These are phyloP conservation scores for Coniella lustricola DNA, from an alignment of 2,329 filamentous ascomycete species.

Conservation along the genomic window DNA sequence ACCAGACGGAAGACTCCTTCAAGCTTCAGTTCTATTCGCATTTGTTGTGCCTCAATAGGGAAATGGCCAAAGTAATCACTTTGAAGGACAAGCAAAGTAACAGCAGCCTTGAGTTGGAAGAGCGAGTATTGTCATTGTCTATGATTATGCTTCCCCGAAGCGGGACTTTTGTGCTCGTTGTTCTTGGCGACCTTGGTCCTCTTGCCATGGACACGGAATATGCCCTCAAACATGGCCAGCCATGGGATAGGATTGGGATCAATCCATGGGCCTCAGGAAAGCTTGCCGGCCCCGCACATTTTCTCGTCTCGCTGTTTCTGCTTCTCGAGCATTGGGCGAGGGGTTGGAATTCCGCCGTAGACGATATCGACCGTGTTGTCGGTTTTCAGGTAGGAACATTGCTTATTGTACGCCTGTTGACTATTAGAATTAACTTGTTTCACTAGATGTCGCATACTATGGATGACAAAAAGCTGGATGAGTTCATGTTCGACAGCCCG, in stretches of 20 bases:
- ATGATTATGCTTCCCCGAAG: too few relatives aligned
- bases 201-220: too few relatives aligned
- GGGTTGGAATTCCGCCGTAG: neutral
- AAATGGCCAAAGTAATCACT: too few relatives aligned
- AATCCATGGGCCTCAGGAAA: neutral
- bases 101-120: too few relatives aligned
- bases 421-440: neutral
- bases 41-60: too few relatives aligned
- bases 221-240: too few relatives aligned
- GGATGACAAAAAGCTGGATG: neutral
- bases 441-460: neutral
- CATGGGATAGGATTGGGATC: neutral
- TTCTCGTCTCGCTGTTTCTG: neutral
- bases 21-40: too few relatives aligned
- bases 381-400: neutral
- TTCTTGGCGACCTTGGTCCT: too few relatives aligned
- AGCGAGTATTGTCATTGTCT: too few relatives aligned
- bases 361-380: neutral
- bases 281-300: neutral
- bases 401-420: neutral
- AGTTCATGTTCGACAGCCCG: neutral
- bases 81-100: too few relatives aligned
- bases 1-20: too few relatives aligned
- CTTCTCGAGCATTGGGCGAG: neutral
- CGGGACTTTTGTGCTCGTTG: too few relatives aligned